Evolutionary conservation across 345 rosid genomes (phyloP).

Genomic region (Citrus unshiu): DNA sequence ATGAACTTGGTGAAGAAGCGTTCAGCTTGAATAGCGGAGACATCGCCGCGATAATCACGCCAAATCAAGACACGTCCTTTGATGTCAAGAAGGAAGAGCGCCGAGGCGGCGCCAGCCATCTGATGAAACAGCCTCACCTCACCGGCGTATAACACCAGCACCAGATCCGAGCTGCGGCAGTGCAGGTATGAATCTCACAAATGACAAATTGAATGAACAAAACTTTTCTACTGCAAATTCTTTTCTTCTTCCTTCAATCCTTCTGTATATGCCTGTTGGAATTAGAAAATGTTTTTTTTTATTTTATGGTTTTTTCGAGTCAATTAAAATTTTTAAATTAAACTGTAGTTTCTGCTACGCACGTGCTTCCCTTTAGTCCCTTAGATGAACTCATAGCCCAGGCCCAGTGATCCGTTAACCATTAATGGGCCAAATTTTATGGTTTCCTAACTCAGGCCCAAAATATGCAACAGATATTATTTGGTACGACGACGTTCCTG

Average conservation of each 20-base stretch:
- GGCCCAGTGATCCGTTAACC: background rate
- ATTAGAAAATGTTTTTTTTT: background rate
- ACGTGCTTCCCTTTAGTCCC: background rate
- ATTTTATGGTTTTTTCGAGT: background rate
- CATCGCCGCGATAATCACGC: slow-evolving; percentile 93
- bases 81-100: slow-evolving; percentile 74
- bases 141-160: background rate
- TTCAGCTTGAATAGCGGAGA: slow-evolving; percentile 69
- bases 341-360: background rate
- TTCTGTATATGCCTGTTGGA: background rate
- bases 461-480: background rate
- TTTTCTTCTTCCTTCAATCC: background rate
- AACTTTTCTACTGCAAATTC: background rate
- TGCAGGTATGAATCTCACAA: background rate
- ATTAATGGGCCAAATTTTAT: background rate
- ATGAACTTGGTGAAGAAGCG: slow-evolving; percentile 83
- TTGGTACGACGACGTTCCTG: too few relatives aligned
- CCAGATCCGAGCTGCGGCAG: slow-evolving; percentile 8
- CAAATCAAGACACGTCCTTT: slow-evolving; percentile 76
- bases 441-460: background rate
- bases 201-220: background rate
- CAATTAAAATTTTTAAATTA: background rate
- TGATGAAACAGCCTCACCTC: background rate
- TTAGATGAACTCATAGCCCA: background rate
- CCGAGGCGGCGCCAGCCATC: slow-evolving; percentile 90